phyloP scores from a whole-genome alignment of 164 flowering plant genomes.

The Magnolia officinalis region DNA sequence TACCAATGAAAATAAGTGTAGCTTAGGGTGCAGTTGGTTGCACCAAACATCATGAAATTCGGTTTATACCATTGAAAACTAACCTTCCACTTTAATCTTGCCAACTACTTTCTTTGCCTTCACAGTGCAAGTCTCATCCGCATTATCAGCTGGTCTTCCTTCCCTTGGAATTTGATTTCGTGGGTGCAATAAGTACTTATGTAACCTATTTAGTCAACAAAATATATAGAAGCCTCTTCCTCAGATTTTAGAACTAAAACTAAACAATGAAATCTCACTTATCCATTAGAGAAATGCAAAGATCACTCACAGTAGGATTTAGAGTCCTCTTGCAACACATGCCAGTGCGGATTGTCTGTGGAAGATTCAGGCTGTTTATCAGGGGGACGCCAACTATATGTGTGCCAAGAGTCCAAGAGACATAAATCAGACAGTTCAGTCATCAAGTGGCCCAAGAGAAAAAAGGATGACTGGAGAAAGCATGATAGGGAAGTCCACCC shows the following conservation, averaged over 20 bases:
- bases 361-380: not conserved
- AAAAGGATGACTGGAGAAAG: too few relatives aligned
- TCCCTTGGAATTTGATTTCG: slow-evolving; percentile 39
- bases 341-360: not conserved
- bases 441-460: too few relatives aligned
- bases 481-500: too few relatives aligned
- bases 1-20: not conserved
- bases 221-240: not conserved
- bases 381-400: too few relatives aligned
- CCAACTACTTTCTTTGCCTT: slow-evolving; percentile 60
- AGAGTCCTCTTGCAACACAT: not conserved
- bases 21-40: not conserved
- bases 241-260: not conserved
- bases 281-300: not conserved
- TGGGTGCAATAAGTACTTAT: slow-evolving; percentile 74
- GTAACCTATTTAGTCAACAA: slow-evolving; percentile 38
- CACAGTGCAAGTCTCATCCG: slow-evolving; percentile 41
- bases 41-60: too few relatives aligned
- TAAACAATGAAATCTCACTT: not conserved
- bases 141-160: slow-evolving; percentile 24
- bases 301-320: not conserved
- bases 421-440: too few relatives aligned
- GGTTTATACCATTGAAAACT: not conserved
- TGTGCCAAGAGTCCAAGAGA: too few relatives aligned
- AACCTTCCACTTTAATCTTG: slow-evolving; percentile 86